A percentile compares a stretch with the other conserved stretches of the same genome.
Conservation (phyloP, 768 basidiomycete species). For the Sistotremastrum suecicum region DNA sequence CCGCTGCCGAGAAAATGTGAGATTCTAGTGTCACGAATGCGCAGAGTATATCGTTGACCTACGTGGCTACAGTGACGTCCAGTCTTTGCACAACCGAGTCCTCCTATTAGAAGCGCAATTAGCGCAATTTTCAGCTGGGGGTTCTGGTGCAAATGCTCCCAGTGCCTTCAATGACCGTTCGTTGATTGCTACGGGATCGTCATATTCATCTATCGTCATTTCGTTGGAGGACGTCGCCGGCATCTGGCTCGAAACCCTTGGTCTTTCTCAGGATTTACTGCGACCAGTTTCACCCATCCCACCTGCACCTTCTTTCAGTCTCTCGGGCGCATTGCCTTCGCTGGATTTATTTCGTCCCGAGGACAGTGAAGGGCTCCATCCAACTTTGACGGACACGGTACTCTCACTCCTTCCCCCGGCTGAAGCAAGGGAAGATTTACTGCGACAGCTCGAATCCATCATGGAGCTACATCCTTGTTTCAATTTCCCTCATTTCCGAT, state of each 20-base stretch:
- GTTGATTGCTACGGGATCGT: conserved; percentile 22
- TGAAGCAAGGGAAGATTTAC: conserved; percentile 20
- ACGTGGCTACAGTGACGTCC: conserved; percentile 41
- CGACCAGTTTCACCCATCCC: conserved; percentile 14
- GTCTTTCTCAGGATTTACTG: conserved; percentile 16
- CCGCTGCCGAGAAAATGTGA: conserved; percentile 76
- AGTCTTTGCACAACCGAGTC: conserved; percentile 70
- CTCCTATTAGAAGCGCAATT: conserved; percentile 53
- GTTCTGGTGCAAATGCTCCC: conserved; percentile 7
- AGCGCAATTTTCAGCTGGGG: conserved; percentile 24
- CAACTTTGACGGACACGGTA: conserved; percentile 23
- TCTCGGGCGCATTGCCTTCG: conserved; percentile 4
- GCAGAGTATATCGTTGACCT: neutral
- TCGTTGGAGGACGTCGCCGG: conserved; percentile 41
- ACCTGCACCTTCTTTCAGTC: conserved; percentile 5
- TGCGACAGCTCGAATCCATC: conserved; percentile 25
- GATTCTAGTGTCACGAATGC: conserved; percentile 13
- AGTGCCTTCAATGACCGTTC: conserved; percentile 21
- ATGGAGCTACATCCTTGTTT: conserved; percentile 36
- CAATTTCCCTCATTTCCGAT: conserved; percentile 32
- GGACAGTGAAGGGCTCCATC: too few relatives aligned
- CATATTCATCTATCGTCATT: conserved; percentile 35
- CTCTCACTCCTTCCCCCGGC: conserved; percentile 27
- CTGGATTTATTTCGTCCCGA: neutral
- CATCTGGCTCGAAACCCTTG: conserved; percentile 48